These are phyloP conservation scores for Diaporthe humulicola DNA, from an alignment of 2,329 filamentous ascomycete species.

Conservation along the genomic window DNA sequence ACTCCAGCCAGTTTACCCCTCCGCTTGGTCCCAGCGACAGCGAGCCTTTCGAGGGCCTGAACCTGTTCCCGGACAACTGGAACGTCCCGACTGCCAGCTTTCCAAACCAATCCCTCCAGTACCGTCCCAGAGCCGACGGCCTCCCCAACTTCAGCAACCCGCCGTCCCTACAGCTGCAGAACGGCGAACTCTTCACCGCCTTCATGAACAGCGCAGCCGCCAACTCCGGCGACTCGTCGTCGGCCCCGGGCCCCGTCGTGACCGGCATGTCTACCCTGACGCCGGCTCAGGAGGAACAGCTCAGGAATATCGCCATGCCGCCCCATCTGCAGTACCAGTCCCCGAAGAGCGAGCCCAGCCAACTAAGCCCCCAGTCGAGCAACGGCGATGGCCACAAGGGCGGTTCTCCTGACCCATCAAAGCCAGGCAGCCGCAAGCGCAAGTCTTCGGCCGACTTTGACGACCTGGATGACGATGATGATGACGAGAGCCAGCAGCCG, in stretches of 20 bases:
- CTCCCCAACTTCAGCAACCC: constrained; percentile 19
- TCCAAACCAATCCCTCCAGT: constrained; percentile 36
- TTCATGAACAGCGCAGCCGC: constrained; percentile 44
- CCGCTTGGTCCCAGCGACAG: constrained; percentile 37
- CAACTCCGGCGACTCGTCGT: constrained; percentile 46
- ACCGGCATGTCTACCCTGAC: constrained; percentile 61
- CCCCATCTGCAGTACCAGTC: constrained; percentile 72
- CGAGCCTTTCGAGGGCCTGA: constrained; percentile 36
- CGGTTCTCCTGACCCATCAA: constrained; percentile 73
- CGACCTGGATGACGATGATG: constrained; percentile 72
- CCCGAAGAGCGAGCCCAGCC: constrained; percentile 69
- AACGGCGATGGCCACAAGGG: constrained; percentile 61
- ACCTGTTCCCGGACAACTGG: constrained; percentile 38
- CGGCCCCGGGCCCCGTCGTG: constrained; percentile 48
- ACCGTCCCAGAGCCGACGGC: constrained; percentile 32
- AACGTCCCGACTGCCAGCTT: constrained; percentile 37
- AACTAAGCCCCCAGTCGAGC: constrained; percentile 70
- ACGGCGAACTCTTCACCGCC: constrained; percentile 29
- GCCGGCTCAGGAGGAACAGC: constrained; percentile 70
- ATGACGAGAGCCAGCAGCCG: constrained; percentile 67
- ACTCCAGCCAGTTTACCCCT: constrained; percentile 38
- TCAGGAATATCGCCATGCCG: constrained; percentile 75
- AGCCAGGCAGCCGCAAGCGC: constrained; percentile 70
- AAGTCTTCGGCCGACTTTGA: constrained; percentile 75
- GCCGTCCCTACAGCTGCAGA: constrained; percentile 5